These are phyloP conservation scores for Ampelocalamus luodianensis DNA, from an alignment of 176 grass and related monocot genomes.

Conservation along the genomic window DNA sequence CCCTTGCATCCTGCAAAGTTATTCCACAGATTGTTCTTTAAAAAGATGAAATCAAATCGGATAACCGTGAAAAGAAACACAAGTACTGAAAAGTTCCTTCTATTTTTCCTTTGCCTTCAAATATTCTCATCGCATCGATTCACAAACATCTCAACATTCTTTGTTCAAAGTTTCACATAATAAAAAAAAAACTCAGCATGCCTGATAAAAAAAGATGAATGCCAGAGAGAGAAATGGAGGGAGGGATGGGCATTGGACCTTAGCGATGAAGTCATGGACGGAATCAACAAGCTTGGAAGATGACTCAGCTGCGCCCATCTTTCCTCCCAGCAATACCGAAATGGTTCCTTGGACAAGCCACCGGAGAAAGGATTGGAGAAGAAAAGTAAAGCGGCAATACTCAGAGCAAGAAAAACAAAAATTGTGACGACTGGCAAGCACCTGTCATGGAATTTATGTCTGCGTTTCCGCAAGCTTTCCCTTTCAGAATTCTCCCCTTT, in stretches of 20 bases:
- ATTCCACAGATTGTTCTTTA: too few relatives aligned
- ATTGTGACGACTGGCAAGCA: slow-evolving; percentile 16
- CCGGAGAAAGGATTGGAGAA: slow-evolving; percentile 33
- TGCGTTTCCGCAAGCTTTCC: not conserved
- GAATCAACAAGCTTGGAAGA: slow-evolving; percentile 42
- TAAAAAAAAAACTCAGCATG: not conserved
- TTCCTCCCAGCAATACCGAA: not conserved
- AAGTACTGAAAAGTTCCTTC: too few relatives aligned
- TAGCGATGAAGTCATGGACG: slow-evolving; percentile 64
- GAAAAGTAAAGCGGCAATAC: slow-evolving; percentile 19
- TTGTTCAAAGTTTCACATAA: not conserved
- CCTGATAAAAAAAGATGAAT: not conserved
- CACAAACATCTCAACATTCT: not conserved
- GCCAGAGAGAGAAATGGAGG: slow-evolving; percentile 9
- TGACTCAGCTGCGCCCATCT: slow-evolving; percentile 55
- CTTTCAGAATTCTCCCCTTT: not conserved
- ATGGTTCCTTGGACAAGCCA: slow-evolving; percentile 9
- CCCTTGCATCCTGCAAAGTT: slow-evolving; percentile 32
- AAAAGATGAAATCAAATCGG: too few relatives aligned
- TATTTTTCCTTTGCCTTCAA: not conserved
- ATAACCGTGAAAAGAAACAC: not conserved
- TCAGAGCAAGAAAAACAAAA: not conserved
- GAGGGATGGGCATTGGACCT: slow-evolving; percentile 44
- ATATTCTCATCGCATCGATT: not conserved
- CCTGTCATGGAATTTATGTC: slow-evolving; percentile 14